Evolutionary conservation across 2,329 filamentous ascomycete genomes (phyloP).

Genomic region (Cytospora piceicola): DNA sequence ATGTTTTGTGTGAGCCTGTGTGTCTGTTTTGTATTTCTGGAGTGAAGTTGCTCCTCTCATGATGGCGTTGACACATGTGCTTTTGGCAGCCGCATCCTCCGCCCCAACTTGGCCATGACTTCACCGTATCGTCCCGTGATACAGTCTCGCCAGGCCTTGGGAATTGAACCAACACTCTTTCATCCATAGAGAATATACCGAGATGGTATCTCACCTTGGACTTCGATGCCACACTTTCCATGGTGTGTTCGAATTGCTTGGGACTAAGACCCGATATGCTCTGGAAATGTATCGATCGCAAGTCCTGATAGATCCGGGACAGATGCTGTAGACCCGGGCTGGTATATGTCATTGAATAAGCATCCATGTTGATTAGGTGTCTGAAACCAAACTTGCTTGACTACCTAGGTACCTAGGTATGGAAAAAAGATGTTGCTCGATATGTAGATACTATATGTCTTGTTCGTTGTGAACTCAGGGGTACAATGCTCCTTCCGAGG

Average conservation of each 20-base stretch:
- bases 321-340: conserved; percentile 48
- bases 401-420: too few species aligned
- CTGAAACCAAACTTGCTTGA: background rate
- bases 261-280: conserved; percentile 41
- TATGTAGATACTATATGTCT: background rate
- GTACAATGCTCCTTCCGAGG: background rate
- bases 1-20: conserved; percentile 25
- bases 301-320: conserved; percentile 56
- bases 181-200: background rate
- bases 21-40: background rate
- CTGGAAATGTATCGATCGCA: conserved; percentile 47
- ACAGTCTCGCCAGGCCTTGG: background rate
- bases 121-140: background rate
- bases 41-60: background rate
- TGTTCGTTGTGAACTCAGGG: background rate
- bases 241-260: conserved; percentile 32
- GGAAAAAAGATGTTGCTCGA: background rate
- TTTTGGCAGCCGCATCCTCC: background rate
- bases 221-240: background rate
- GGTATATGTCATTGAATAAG: conserved; percentile 55
- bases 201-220: conserved; percentile 15
- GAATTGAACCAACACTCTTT: background rate
- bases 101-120: background rate
- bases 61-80: background rate
- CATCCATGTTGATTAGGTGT: conserved; percentile 47